Evolutionary conservation across 805 yeast species (phyloP).

Genomic region (Suhomyces emberorum): DNA sequence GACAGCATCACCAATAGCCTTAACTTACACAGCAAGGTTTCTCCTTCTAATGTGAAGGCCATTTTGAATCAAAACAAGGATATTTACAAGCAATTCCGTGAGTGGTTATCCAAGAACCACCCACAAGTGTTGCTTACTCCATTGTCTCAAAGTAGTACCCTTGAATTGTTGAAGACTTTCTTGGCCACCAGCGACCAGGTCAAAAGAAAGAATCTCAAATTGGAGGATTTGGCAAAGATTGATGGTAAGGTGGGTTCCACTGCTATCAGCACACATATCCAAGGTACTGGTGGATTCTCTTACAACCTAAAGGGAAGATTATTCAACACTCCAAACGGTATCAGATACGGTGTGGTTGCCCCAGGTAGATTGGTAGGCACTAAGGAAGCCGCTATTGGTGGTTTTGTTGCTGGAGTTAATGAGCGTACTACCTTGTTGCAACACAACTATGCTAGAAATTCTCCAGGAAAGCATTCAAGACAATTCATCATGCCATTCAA

Average conservation of each 20-base stretch:
- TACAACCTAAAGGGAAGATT: slow-evolving; percentile 69
- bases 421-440: slow-evolving; percentile 34
- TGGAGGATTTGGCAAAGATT: slow-evolving; percentile 24
- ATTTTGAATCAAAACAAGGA: slow-evolving; percentile 41
- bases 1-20: slow-evolving; percentile 31
- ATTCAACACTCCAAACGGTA: slow-evolving; percentile 67
- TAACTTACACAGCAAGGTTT: slow-evolving; percentile 27
- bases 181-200: slow-evolving; percentile 22
- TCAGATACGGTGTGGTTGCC: slow-evolving; percentile 48
- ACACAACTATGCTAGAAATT: slow-evolving; percentile 30
- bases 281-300: slow-evolving; percentile 77
- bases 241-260: slow-evolving; percentile 11
- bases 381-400: slow-evolving; percentile 59
- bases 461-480: slow-evolving; percentile 40
- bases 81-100: slow-evolving; percentile 50
- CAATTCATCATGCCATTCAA: slow-evolving; percentile 44
- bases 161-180: slow-evolving; percentile 32
- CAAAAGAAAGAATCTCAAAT: slow-evolving; percentile 17
- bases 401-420: slow-evolving; percentile 40
- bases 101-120: slow-evolving; percentile 51
- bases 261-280: slow-evolving; percentile 23
- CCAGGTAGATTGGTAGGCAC: slow-evolving; percentile 65
- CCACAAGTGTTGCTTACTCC: slow-evolving; percentile 35
- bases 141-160: slow-evolving; percentile 19
- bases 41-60: slow-evolving; percentile 25